Percentiles rank a stretch among this genome's conserved stretches.
These are phyloP conservation scores for Elongisporangium anandrum DNA, from an alignment of 352 stramenopile species.

Conservation along the genomic window DNA sequence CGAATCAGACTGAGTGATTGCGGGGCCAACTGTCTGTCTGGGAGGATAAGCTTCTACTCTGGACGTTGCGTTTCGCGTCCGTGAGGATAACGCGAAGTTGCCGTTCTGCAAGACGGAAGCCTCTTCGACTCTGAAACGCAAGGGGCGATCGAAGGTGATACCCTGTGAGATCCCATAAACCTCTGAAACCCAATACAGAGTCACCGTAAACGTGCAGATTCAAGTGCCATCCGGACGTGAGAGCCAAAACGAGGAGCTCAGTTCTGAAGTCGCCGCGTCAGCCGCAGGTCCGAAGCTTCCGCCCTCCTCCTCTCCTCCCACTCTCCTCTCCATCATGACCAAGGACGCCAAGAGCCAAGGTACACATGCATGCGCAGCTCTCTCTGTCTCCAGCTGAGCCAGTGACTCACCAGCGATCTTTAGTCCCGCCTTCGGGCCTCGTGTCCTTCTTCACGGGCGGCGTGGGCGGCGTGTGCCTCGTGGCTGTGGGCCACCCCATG, in stretches of 20 bases:
- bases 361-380: conserved; percentile 4
- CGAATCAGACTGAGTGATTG: neutral
- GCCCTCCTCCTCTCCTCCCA: neutral
- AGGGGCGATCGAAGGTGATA: neutral
- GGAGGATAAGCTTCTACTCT: neutral
- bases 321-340: conserved; percentile 21
- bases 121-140: neutral
- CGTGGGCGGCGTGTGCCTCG: conserved; percentile 89
- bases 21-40: neutral
- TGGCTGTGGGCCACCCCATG: conserved; percentile 92
- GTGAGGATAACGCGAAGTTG: neutral
- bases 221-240: conserved; percentile 27
- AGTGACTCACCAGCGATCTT: conserved; percentile 1
- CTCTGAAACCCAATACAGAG: conserved; percentile 3
- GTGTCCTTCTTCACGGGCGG: conserved; percentile 94
- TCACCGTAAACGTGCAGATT: conserved; percentile 37
- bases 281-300: conserved; percentile 9
- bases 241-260: neutral
- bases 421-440: conserved; percentile 57
- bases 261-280: conserved; percentile 3
- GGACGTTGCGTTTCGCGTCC: neutral
- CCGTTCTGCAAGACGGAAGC: neutral
- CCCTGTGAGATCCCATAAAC: neutral
- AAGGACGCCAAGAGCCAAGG: conserved; percentile 30
- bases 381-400: neutral